Base-by-base conservation (phyloP, 2,329 filamentous ascomycete genomes). In the Talaromyces sp. region DNA sequence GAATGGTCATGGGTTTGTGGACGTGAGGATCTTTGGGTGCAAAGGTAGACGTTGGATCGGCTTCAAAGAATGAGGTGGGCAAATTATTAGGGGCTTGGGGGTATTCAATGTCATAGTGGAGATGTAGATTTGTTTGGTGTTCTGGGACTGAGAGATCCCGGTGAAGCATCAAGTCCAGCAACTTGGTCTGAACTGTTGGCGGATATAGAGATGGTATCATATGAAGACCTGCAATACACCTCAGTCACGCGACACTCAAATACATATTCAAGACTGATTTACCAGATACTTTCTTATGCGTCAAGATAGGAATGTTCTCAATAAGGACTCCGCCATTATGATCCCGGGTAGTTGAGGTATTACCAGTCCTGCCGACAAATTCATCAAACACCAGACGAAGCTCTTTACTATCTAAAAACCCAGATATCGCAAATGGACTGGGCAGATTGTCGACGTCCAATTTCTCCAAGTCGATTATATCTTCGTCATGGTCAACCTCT, bases 71-170 rank as follows among this genome's bases (percentile, higher is more conserved):
- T 0, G 84, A 83, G 47, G 37, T 22, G 17, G 41, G 25, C 15
- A 33, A 41, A 22, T 60, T 60, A 22, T 60, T 7, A 39, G 37
- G 7, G 8, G 25, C 22, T 3, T 71, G 59, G 3, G 85, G 83
- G 70, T 94, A 93, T 7, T 86, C 83, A 6, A 96, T 75, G 37
- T 87, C 74, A 77, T 94, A 92, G 78, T 96, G 91, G 1, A 92
- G 83, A 77, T 96, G 90, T n/a, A 98, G 81, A 77, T 98, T 99
- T 61, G 93, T 98, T 73, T 90, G 86, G 75, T 98, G 93, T 3
- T 81, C 75, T 3, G 88, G 86, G 69, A 90, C 86, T 67, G 88
- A 87, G 17, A 96, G 85, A 75, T 96, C 90, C 60, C 86, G 85
- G 78, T 96, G 91, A 35, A 97, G 82, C 68, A 97, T 84, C 63